Percentiles rank a stretch among this genome's conserved stretches.
phyloP scores from a whole-genome alignment of 768 basidiomycete species.

The Trametes cubensis region DNA sequence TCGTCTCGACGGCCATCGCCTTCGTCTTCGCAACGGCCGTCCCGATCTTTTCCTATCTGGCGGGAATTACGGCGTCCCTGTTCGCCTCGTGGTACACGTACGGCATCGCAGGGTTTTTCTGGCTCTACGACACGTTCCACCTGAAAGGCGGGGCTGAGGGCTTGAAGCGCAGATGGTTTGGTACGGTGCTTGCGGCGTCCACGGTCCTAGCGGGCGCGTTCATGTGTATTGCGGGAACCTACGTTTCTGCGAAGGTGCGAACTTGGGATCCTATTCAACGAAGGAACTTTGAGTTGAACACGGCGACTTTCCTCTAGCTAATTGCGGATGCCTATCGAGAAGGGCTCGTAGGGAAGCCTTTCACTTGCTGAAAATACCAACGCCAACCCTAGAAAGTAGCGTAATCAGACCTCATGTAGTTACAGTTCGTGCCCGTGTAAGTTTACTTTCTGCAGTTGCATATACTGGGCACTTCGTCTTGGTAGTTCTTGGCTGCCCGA shows the following conservation, averaged over 20 bases:
- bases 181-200: slow-evolving; percentile 41
- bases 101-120: slow-evolving; percentile 56
- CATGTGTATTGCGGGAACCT: slow-evolving; percentile 55
- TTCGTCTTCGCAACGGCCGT: slow-evolving; percentile 54
- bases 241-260: slow-evolving; percentile 51
- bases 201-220: slow-evolving; percentile 53
- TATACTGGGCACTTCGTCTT: too few relatives aligned
- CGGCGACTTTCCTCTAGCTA: slow-evolving; percentile 36
- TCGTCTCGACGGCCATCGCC: slow-evolving; percentile 43
- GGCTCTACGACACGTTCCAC: slow-evolving; percentile 52
- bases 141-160: slow-evolving; percentile 38
- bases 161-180: slow-evolving; percentile 38
- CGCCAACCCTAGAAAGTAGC: too few relatives aligned
- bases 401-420: too few relatives aligned
- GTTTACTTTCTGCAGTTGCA: too few relatives aligned
- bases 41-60: slow-evolving; percentile 57
- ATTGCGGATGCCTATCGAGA: slow-evolving; percentile 48
- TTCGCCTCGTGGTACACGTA: slow-evolving; percentile 66
- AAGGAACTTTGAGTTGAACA: not conserved
- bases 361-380: slow-evolving; percentile 40
- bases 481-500: too few relatives aligned
- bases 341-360: slow-evolving; percentile 49
- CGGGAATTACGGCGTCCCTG: slow-evolving; percentile 53
- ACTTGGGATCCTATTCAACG: too few relatives aligned
- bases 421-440: too few relatives aligned